phyloP scores from a whole-genome alignment of 768 basidiomycete genomes.

The Sporobolomyces pararoseus region DNA sequence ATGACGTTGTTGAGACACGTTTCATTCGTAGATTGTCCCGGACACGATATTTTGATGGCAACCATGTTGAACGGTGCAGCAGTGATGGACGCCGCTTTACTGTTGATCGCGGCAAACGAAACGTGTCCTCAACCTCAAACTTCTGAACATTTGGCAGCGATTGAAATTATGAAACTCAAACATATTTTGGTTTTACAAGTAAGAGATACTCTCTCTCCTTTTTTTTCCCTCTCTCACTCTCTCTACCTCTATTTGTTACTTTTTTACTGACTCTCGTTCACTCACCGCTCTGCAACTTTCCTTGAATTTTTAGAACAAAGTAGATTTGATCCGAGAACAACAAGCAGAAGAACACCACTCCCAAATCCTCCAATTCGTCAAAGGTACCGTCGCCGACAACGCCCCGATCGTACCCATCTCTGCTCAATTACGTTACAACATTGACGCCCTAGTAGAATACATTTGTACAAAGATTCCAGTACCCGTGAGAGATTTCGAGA shows the following conservation, averaged over 20 bases:
- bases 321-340: slow-evolving; percentile 91
- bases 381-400: slow-evolving; percentile 93
- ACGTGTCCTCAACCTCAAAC: slow-evolving; percentile 99
- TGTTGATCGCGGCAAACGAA: slow-evolving; percentile 96
- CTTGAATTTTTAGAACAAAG: slow-evolving; percentile 61
- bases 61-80: slow-evolving; percentile 99
- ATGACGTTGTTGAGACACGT: slow-evolving; percentile 80
- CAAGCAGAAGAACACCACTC: slow-evolving; percentile 94
- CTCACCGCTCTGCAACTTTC: no score
- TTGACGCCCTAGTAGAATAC: slow-evolving; percentile 98
- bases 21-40: slow-evolving; percentile 82
- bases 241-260: not conserved
- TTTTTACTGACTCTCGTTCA: not conserved
- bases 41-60: slow-evolving; percentile 99
- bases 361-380: slow-evolving; percentile 91
- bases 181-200: slow-evolving; percentile 90
- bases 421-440: slow-evolving; percentile 97
- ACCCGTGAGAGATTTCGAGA: slow-evolving; percentile 85
- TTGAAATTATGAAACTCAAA: slow-evolving; percentile 98
- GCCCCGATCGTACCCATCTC: slow-evolving; percentile 99
- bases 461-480: slow-evolving; percentile 95
- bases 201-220: not conserved
- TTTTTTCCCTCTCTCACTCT: slow-evolving; percentile 1
- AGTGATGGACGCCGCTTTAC: slow-evolving; percentile 97
- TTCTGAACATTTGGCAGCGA: slow-evolving; percentile 94